These are phyloP conservation scores for Aspergillus niger DNA, from an alignment of 2,329 filamentous ascomycete genomes.

Conservation along the genomic window DNA sequence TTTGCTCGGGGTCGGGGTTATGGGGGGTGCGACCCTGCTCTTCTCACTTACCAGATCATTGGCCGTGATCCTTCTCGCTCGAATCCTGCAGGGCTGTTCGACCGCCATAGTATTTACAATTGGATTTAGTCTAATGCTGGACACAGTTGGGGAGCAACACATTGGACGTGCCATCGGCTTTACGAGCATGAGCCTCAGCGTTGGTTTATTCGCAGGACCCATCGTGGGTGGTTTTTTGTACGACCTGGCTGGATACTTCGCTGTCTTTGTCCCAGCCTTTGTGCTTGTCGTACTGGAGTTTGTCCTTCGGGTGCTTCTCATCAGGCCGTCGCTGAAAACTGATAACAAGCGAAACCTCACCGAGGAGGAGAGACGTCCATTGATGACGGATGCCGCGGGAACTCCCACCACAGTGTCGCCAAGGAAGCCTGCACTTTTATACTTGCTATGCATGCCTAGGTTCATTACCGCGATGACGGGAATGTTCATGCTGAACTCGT, in stretches of 20 bases:
- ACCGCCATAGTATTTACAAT: conserved; percentile 72
- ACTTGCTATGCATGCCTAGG: neutral
- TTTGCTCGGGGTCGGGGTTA: conserved; percentile 9
- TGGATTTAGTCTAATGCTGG: conserved; percentile 66
- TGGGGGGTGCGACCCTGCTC: conserved; percentile 52
- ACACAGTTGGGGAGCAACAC: conserved; percentile 36
- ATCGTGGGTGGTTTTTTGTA: conserved; percentile 58
- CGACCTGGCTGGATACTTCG: neutral
- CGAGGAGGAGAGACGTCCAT: neutral
- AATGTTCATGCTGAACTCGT: neutral
- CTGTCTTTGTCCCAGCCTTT: neutral
- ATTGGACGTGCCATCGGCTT: conserved; percentile 52
- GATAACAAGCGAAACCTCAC: neutral
- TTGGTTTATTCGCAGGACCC: conserved; percentile 65
- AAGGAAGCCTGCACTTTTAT: neutral
- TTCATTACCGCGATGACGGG: neutral
- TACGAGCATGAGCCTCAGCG: conserved; percentile 58
- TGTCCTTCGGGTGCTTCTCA: neutral
- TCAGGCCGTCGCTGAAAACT: neutral
- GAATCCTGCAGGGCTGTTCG: conserved; percentile 46
- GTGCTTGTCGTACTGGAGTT: neutral
- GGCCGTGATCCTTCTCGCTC: neutral
- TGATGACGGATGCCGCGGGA: neutral
- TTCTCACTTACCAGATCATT: neutral
- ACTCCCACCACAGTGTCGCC: too few species aligned